Conservation (phyloP, 768 basidiomycete genomes). For the Coprinopsis marcescibilis region DNA sequence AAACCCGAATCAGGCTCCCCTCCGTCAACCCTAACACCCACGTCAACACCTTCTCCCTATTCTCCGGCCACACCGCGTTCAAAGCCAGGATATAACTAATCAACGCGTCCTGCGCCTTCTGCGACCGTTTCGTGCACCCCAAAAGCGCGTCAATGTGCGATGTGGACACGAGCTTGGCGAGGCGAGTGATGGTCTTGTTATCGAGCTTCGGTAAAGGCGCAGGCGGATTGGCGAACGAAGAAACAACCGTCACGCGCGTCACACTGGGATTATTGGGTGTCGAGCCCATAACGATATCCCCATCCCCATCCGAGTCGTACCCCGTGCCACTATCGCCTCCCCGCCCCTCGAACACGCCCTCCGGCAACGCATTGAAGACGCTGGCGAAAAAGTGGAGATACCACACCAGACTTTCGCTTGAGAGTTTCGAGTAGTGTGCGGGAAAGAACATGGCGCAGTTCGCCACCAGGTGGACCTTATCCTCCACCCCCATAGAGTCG, state of each 20-base stretch:
- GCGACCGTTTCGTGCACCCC: constrained; percentile 32
- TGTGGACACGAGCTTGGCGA: constrained; percentile 49
- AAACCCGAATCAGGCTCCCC: constrained; percentile 64
- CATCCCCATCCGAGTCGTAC: constrained; percentile 29
- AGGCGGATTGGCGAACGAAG: constrained; percentile 23
- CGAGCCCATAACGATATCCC: neutral
- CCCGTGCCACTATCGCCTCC: neutral
- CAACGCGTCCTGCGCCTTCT: constrained; percentile 39
- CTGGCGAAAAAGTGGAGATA: constrained; percentile 51
- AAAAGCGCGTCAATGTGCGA: constrained; percentile 53
- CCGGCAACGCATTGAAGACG: constrained; percentile 50
- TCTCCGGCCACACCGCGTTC: constrained; percentile 52
- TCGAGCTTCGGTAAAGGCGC: constrained; percentile 42
- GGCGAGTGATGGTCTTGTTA: constrained; percentile 53
- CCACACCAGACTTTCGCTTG: constrained; percentile 36
- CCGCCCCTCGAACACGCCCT: constrained; percentile 37
- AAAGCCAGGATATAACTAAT: constrained; percentile 55
- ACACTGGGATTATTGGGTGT: no score
- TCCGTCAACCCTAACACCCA: constrained; percentile 41
- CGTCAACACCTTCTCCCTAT: constrained; percentile 53
- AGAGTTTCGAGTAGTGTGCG: constrained; percentile 51
- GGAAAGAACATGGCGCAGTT: constrained; percentile 64
- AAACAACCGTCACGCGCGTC: constrained; percentile 31
- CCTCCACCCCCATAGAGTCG: constrained; percentile 22
- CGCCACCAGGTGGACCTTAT: constrained; percentile 59